phyloP scores from a whole-genome alignment of 345 rosid genomes.

The Chamaenerion angustifolium region DNA sequence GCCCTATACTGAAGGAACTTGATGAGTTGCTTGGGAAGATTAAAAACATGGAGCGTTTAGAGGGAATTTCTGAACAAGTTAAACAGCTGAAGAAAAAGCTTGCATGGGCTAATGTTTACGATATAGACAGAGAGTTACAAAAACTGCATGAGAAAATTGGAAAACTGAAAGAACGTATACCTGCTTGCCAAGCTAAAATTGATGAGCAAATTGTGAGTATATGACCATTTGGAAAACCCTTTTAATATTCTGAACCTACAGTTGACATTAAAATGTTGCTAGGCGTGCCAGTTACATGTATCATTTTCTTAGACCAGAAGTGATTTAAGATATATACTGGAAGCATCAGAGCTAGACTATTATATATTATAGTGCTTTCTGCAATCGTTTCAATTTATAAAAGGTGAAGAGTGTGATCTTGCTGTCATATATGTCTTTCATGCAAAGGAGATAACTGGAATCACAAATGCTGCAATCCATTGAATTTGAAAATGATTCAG shows the following conservation, averaged over 20 bases:
- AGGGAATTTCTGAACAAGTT: constrained; percentile 58
- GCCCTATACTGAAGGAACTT: constrained; percentile 63
- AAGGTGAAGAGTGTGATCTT: too few relatives aligned
- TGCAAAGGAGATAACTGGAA: too few relatives aligned
- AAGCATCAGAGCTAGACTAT: too few relatives aligned
- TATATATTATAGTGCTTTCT: too few relatives aligned
- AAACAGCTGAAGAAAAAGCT: constrained; percentile 67
- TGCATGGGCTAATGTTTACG: constrained; percentile 96
- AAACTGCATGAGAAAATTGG: constrained; percentile 41
- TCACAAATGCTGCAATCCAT: too few relatives aligned
- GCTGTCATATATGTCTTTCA: too few relatives aligned
- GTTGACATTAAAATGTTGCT: neutral
- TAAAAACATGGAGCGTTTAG: constrained; percentile 80
- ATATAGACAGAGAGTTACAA: constrained; percentile 54
- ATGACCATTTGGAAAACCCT: neutral
- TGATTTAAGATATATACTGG: too few relatives aligned
- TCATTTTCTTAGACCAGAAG: too few relatives aligned
- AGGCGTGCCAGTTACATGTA: too few relatives aligned
- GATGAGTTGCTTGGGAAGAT: constrained; percentile 55
- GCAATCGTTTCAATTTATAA: too few relatives aligned
- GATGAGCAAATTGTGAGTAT: constrained; percentile 55
- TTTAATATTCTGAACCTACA: neutral
- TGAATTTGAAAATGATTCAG: too few relatives aligned
- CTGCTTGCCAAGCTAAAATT: constrained; percentile 85
- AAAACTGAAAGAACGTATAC: constrained; percentile 66